Conservation (phyloP, 75 land plant genomes). For the Sequoiadendron giganteum region DNA sequence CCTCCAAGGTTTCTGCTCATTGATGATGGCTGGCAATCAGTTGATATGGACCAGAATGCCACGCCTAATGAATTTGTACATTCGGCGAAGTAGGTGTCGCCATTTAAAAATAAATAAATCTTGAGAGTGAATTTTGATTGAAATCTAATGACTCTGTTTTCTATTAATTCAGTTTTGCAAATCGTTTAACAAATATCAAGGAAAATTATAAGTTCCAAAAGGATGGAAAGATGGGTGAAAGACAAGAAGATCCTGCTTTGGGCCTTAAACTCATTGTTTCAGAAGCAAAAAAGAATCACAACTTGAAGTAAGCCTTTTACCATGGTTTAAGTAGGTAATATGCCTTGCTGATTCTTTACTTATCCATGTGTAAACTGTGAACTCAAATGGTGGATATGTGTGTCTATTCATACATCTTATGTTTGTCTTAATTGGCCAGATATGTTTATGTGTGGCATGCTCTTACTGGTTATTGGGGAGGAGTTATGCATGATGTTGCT, state of each 20-base stretch:
- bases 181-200: constrained; percentile 72
- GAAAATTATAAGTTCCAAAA: constrained; percentile 94
- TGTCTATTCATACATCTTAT: constrained; percentile 2
- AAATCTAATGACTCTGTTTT: not conserved
- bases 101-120: not conserved
- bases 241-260: constrained; percentile 62
- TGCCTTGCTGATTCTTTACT: not conserved
- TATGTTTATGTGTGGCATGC: constrained; percentile 98
- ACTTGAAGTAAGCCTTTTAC: constrained; percentile 45
- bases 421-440: constrained; percentile 24
- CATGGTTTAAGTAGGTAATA: not conserved
- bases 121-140: not conserved
- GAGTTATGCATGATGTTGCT: constrained; percentile 59
- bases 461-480: constrained; percentile 97
- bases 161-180: constrained; percentile 66
- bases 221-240: constrained; percentile 55
- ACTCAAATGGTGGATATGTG: not conserved
- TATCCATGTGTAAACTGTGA: not conserved
- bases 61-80: constrained; percentile 25
- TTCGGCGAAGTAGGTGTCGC: constrained; percentile 43
- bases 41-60: constrained; percentile 56
- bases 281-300: constrained; percentile 58
- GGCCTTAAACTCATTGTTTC: constrained; percentile 71
- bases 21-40: constrained; percentile 97
- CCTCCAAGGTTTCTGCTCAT: constrained; percentile 87